These are phyloP conservation scores for Dalbergia cochinchinensis DNA, from an alignment of 306 rosid species.

Conservation along the genomic window DNA sequence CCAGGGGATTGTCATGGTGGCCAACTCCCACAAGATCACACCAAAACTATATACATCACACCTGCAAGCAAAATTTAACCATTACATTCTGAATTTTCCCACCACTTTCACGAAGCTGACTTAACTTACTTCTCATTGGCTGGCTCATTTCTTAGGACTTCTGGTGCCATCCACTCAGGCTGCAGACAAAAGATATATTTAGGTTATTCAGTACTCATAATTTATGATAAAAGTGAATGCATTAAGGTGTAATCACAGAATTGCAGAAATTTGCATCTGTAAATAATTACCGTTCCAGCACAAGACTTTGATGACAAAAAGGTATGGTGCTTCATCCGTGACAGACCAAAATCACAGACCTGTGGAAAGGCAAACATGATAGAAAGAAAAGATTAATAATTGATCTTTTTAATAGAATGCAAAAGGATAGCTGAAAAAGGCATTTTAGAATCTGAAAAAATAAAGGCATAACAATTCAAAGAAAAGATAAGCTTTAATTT, in stretches of 20 bases:
- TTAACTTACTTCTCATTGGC: conserved; percentile 91
- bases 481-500: not conserved
- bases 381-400: not conserved
- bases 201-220: conserved; percentile 18
- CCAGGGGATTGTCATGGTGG: conserved; percentile 84
- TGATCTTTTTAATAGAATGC: conserved; percentile 33
- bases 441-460: conserved; percentile 9
- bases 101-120: conserved; percentile 26
- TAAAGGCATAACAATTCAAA: conserved; percentile 13
- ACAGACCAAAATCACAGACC: conserved; percentile 99
- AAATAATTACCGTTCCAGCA: conserved; percentile 94
- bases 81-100: conserved; percentile 35
- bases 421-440: not conserved
- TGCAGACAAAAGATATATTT: conserved; percentile 57
- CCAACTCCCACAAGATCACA: conserved; percentile 95
- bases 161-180: conserved; percentile 99
- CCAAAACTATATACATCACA: conserved; percentile 99
- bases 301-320: conserved; percentile 95
- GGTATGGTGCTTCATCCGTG: conserved; percentile 92
- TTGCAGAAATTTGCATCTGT: conserved; percentile 22
- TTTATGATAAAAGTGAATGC: conserved; percentile 33
- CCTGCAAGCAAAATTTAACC: conserved; percentile 64
- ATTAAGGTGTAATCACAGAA: conserved; percentile 34
- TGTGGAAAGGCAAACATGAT: conserved; percentile 50
- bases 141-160: conserved; percentile 91